Evolutionary conservation across 116 monocot species (phyloP), one percentile per base, ranked within the genome.

Genomic region (Cymodocea nodosa): DNA sequence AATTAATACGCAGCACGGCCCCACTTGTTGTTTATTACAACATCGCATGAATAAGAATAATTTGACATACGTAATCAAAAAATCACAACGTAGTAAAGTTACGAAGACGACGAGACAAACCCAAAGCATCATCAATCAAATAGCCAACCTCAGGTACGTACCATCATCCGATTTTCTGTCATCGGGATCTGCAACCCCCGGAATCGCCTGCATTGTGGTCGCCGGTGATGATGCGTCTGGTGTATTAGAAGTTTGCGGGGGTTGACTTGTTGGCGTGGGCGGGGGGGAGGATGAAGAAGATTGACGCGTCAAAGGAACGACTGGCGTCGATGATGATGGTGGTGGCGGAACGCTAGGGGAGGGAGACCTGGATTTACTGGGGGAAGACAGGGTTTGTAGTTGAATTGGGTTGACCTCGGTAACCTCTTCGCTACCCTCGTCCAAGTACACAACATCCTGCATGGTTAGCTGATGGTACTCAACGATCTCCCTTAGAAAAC

Each of bases 401-500:
- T 35, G 68, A 55, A 18, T 56, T 56, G 68, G 73, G 36, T 74
- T 60, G 18, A 79, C 82, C 56, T 85, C 79, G 1, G 82, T 70
- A 14, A 81, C 88, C 63, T 88, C 81, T 51, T 79, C 81, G 13
- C 74, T 78, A 56, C 75, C 76, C 67, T 82, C 91, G 35, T 82
- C 81, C 14, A 82, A 60, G 22, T 81, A 79, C 56, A 82, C 77
- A 34, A 84, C 85, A 61, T 82, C 85, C 67, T 82, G 77, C 73
- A 84, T 84, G 34, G 81, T 91, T 19, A 91, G 79, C 69, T 87
- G 91, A 77, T 91, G 91, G 66, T 79, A 91, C 62, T 91, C 91
- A 22, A 91, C 91, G 24, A 91, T 86, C 71, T 91, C 91, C 68
- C 91, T 79, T 50, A 91, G 71, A 69, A 91, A 87, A 16, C 87